Conservation (phyloP, 345 rosid genomes). For the Corchorus capsularis region DNA sequence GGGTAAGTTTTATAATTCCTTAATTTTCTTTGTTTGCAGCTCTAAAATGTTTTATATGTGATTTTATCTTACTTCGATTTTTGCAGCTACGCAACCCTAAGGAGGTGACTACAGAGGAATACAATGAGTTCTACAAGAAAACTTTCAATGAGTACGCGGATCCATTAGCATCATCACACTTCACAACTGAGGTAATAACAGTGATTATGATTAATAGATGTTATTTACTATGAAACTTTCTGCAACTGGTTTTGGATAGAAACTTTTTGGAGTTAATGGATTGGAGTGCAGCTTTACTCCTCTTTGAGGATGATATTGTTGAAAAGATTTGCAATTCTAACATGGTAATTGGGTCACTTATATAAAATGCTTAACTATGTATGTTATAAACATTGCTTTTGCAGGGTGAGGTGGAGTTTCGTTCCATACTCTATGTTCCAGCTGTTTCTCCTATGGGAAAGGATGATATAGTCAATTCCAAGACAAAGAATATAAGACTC, state of each 20-base stretch:
- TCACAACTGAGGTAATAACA: slow-evolving; percentile 85
- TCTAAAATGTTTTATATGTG: slow-evolving; percentile 4
- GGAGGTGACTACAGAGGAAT: slow-evolving; percentile 84
- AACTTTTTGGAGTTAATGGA: neutral
- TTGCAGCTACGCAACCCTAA: slow-evolving; percentile 91
- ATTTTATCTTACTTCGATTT: slow-evolving; percentile 12
- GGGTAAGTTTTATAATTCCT: slow-evolving; percentile 56
- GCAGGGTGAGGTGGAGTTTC: slow-evolving; percentile 98
- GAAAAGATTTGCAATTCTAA: neutral
- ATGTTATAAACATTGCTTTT: slow-evolving; percentile 22
- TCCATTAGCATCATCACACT: slow-evolving; percentile 94
- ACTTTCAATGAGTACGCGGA: slow-evolving; percentile 93
- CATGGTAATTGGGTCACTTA: neutral
- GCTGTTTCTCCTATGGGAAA: slow-evolving; percentile 69
- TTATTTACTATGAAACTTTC: neutral
- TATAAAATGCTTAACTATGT: neutral
- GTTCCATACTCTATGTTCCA: slow-evolving; percentile 93
- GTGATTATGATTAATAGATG: neutral
- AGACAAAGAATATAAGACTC: slow-evolving; percentile 95
- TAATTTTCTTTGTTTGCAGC: neutral
- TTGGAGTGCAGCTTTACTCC: slow-evolving; percentile 1
- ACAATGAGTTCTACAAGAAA: slow-evolving; percentile 88
- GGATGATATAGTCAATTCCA: slow-evolving; percentile 86
- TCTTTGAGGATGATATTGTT: neutral
- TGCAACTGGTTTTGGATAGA: neutral